Base-by-base conservation (phyloP, 2,329 filamentous ascomycete species). In the Epichloe hybrida region DNA sequence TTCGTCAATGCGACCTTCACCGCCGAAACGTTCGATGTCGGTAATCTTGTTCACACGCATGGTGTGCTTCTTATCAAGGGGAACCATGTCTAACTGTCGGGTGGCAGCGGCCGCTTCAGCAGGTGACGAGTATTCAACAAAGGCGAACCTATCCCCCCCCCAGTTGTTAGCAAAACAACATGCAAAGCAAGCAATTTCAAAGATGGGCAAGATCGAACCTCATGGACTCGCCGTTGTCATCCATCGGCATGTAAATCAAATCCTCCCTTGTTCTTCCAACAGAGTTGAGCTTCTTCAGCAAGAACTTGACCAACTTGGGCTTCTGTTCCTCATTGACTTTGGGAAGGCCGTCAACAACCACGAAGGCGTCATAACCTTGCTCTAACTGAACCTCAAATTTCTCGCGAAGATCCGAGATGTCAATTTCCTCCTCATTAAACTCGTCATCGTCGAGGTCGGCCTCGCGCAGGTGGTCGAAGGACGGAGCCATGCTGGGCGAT, bases 41-140 rank as follows among this genome's bases (percentile, higher is more conserved):
- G 90, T 96, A 62, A 98, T 79, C 73, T 98, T 98, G 81, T 98
- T 98, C 61, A 98, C 90, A 56, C 84, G 80, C 61, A 98, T 81
- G 49, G 81, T 95, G 77, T 98, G 90, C 73, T 84, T 96, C 80
- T 94, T 97, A 74, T 98, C 93, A 62, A 98, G 85, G 43, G 91
- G 80, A 5, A 86, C 83, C 62, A 81, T 80, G 69, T 98, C 83
- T 53, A 98, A 84, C 62, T 86, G 81, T 68, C 95, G 90, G 60
- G 90, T 88, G 51, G 91, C 93, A 50, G 87, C 87, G 51, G 87
- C 77, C 31, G 93, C 93, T 73, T 97, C 90, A 64, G 85, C 88
- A 52, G 93, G 77, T 12, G 89, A 89, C 56, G 88, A 85, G 71
- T 91, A 98, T 69, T 98, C 93, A 62, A 98, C 89, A 65, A 98